These are phyloP conservation scores for Sordaria brevicollis DNA, from an alignment of 495 filamentous ascomycete species.

Conservation along the genomic window DNA sequence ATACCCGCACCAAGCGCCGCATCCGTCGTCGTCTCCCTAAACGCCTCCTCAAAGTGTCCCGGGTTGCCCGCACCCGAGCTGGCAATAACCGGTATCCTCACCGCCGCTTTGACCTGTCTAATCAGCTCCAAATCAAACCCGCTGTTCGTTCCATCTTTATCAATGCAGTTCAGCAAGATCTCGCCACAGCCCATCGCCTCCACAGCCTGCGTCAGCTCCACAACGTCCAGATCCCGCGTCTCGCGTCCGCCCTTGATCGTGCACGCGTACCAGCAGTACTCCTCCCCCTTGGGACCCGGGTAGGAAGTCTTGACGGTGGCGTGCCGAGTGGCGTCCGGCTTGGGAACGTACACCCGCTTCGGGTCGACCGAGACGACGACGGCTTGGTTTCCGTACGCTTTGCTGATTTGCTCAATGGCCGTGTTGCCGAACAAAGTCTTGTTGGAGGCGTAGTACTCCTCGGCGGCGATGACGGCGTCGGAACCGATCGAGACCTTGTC, in stretches of 20 bases:
- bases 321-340: slow-evolving; percentile 62
- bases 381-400: slow-evolving; percentile 91
- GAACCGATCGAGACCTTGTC: slow-evolving; percentile 98
- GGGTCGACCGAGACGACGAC: slow-evolving; percentile 96
- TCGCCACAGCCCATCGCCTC: slow-evolving; percentile 95
- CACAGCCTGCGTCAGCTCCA: slow-evolving; percentile 76
- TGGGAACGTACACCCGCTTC: slow-evolving; percentile 75
- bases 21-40: slow-evolving; percentile 74
- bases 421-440: slow-evolving; percentile 65
- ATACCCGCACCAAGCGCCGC: slow-evolving; percentile 93
- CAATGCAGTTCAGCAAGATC: slow-evolving; percentile 93
- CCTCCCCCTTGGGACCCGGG: slow-evolving; percentile 66
- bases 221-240: slow-evolving; percentile 80
- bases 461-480: slow-evolving; percentile 84
- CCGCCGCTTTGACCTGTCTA: slow-evolving; percentile 66
- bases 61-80: slow-evolving; percentile 90
- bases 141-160: slow-evolving; percentile 89
- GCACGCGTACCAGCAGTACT: slow-evolving; percentile 93
- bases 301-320: slow-evolving; percentile 61
- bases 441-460: slow-evolving; percentile 67
- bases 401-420: slow-evolving; percentile 87
- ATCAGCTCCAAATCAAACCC: slow-evolving; percentile 95
- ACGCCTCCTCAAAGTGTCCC: slow-evolving; percentile 84
- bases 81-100: slow-evolving; percentile 90
- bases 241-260: slow-evolving; percentile 93